These are phyloP conservation scores for Aureobasidium sp. DNA, from an alignment of 2,329 filamentous ascomycete species.

Conservation along the genomic window DNA sequence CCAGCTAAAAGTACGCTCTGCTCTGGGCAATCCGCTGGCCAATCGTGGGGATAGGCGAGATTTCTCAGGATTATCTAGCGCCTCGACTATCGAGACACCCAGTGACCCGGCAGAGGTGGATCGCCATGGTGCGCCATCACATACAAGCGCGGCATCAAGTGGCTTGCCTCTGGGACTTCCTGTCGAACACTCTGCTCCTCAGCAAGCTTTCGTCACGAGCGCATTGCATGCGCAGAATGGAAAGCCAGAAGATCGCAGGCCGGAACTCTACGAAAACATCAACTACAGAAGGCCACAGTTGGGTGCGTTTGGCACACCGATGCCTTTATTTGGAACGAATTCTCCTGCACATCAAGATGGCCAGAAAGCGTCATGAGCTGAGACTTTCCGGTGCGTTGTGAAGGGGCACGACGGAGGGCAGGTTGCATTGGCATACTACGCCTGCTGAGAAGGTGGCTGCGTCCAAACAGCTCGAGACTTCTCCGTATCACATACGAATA, in stretches of 20 bases:
- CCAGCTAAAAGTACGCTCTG: conserved; percentile 16
- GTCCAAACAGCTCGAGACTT: no score
- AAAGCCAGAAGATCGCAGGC: conserved; percentile 19
- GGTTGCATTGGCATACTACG: no score
- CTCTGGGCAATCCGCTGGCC: not conserved
- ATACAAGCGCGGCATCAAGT: not conserved
- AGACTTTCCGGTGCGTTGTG: no score
- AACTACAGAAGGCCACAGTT: conserved; percentile 23
- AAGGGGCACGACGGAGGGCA: no score
- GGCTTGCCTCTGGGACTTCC: conserved; percentile 11
- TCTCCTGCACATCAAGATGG: conserved; percentile 10
- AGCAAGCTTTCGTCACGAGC: conserved; percentile 24
- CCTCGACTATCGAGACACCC: conserved; percentile 18
- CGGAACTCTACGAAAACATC: conserved; percentile 21
- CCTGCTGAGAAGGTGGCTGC: no score
- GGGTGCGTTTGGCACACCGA: conserved; percentile 23
- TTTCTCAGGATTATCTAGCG: conserved; percentile 18
- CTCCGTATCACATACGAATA: no score
- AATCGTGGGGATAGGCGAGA: conserved; percentile 14
- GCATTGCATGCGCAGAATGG: conserved; percentile 21
- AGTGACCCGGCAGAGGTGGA: conserved; percentile 9
- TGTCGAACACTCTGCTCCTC: conserved; percentile 21
- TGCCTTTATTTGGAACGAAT: conserved; percentile 16
- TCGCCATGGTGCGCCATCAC: not conserved
- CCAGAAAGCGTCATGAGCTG: conserved; percentile 8